Evolutionary conservation across 2,329 filamentous ascomycete genomes (phyloP).

Genomic region (Colletotrichum tamarilloi): DNA sequence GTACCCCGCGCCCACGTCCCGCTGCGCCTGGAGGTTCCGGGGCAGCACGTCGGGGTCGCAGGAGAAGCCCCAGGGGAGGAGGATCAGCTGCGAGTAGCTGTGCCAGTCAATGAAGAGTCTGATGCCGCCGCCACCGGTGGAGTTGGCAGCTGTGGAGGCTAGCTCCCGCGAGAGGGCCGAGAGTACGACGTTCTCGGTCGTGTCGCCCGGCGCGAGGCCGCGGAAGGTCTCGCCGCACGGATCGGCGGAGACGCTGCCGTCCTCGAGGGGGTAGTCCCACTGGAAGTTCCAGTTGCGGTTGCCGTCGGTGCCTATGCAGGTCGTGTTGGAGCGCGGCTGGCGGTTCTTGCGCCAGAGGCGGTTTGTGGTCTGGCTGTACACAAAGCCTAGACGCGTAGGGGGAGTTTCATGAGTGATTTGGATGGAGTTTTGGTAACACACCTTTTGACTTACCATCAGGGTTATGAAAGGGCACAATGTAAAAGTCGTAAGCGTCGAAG

Average conservation of each 20-base stretch:
- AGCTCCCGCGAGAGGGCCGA: constrained; percentile 58
- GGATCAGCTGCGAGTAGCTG: constrained; percentile 65
- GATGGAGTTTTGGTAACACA: not conserved
- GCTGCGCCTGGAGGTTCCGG: constrained; percentile 39
- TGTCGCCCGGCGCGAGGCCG: constrained; percentile 53
- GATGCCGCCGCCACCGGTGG: constrained; percentile 50
- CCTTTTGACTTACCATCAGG: constrained; percentile 55
- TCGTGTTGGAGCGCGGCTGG: constrained; percentile 49
- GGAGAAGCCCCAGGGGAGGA: constrained; percentile 67
- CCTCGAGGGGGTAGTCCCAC: constrained; percentile 48
- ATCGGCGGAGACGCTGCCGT: constrained; percentile 53
- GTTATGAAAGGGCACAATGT: constrained; percentile 65
- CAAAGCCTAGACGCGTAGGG: constrained; percentile 51
- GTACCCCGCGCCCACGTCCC: constrained; percentile 47
- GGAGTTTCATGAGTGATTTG: not conserved
- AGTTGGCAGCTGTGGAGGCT: constrained; percentile 40
- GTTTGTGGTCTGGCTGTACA: constrained; percentile 60
- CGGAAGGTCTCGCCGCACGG: constrained; percentile 58
- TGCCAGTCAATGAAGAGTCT: constrained; percentile 71
- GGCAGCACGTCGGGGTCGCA: constrained; percentile 47
- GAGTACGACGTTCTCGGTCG: constrained; percentile 60
- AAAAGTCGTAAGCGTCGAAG: constrained; percentile 69
- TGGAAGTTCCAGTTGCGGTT: constrained; percentile 64
- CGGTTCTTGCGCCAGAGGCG: constrained; percentile 67
- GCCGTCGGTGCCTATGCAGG: constrained; percentile 61